Conservation (phyloP, 352 stramenopile species). For the Nothophytophthora sp. region DNA sequence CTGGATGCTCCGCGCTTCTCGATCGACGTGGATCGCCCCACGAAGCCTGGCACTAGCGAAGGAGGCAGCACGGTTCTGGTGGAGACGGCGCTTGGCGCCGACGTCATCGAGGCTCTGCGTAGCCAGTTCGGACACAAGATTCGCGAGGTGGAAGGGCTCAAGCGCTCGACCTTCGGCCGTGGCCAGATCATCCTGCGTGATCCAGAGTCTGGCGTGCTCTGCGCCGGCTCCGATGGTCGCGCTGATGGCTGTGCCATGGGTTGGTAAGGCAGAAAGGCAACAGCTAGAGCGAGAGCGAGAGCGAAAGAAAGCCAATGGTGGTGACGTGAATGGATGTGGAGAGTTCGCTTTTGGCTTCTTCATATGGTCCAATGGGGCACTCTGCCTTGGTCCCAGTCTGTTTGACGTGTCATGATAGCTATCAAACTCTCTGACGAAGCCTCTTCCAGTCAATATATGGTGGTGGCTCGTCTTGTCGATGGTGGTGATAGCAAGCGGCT, state of each 20-base stretch:
- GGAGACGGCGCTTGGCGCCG: conserved; percentile 76
- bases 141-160: conserved; percentile 22
- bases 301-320: no score
- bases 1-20: conserved; percentile 95
- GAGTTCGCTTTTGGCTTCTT: no score
- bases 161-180: conserved; percentile 65
- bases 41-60: conserved; percentile 42
- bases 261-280: no score
- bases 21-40: conserved; percentile 74
- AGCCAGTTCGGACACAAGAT: conserved; percentile 75
- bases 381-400: no score
- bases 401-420: no score
- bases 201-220: conserved; percentile 87
- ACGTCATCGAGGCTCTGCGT: conserved; percentile 73
- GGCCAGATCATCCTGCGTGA: conserved; percentile 88
- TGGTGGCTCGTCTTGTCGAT: no score
- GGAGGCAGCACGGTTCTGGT: conserved; percentile 73
- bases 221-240: conserved; percentile 94
- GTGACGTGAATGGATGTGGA: no score
- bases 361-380: no score
- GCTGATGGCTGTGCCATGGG: conserved; percentile 94
- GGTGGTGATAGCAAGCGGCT: no score
- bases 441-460: no score
- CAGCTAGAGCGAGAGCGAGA: no score
- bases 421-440: no score